phyloP scores from a whole-genome alignment of 768 basidiomycete genomes.

The Lactarius evosmus region DNA sequence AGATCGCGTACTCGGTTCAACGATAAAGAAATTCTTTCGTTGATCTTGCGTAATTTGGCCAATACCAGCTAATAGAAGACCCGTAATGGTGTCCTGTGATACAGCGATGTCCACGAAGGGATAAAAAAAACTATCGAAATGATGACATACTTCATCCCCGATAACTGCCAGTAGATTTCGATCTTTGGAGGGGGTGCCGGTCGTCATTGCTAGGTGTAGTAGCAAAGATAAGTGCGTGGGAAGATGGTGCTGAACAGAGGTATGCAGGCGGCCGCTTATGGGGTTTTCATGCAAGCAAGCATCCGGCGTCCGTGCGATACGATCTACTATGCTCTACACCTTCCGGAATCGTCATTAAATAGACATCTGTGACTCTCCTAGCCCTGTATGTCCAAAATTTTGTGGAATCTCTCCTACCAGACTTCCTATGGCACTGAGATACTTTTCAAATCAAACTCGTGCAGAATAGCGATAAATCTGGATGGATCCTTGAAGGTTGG shows the following conservation, averaged over 20 bases:
- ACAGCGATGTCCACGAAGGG: constrained; percentile 1
- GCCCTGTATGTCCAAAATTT: constrained; percentile 63
- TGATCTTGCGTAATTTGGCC: constrained; percentile 88
- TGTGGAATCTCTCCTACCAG: constrained; percentile 52
- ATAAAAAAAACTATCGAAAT: background rate
- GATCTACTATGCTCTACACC: constrained; percentile 72
- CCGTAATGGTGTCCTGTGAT: constrained; percentile 91
- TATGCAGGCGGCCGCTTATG: no score
- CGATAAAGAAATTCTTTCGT: constrained; percentile 97
- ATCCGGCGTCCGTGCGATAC: no score
- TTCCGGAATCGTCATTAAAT: constrained; percentile 50
- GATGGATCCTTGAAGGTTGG: constrained; percentile 70
- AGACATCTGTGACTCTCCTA: constrained; percentile 59
- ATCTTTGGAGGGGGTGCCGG: constrained; percentile 62
- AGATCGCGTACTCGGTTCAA: constrained; percentile 69
- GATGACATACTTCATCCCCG: constrained; percentile 80
- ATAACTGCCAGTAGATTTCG: constrained; percentile 91
- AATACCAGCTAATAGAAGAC: constrained; percentile 89
- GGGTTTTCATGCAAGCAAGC: no score
- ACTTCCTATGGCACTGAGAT: constrained; percentile 83
- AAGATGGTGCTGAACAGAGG: background rate
- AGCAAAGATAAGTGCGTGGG: background rate
- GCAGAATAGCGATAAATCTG: constrained; percentile 42
- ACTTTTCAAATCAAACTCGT: constrained; percentile 73
- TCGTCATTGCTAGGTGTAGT: constrained; percentile 43